These are phyloP conservation scores for Tuber calosporum DNA, from an alignment of 495 filamentous ascomycete species.

Conservation along the genomic window DNA sequence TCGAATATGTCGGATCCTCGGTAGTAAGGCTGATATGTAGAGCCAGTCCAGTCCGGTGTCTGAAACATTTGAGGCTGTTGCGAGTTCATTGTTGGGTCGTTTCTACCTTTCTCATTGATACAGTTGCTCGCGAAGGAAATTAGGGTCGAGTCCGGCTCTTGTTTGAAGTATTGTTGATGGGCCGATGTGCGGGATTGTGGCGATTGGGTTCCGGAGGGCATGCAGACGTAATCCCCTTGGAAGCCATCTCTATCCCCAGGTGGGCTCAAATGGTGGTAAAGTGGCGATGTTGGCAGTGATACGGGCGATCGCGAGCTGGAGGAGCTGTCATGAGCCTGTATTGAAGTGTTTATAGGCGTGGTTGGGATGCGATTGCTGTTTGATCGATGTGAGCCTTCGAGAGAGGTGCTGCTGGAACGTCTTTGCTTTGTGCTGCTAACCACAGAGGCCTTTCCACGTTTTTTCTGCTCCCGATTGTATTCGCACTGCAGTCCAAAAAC, in stretches of 20 bases:
- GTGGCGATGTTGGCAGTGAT: slow-evolving; percentile 29
- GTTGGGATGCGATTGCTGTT: not conserved
- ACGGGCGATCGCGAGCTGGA: slow-evolving; percentile 31
- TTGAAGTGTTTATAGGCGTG: slow-evolving; percentile 32
- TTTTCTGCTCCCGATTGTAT: slow-evolving; percentile 84
- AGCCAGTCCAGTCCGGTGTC: slow-evolving; percentile 23
- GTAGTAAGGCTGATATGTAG: slow-evolving; percentile 32
- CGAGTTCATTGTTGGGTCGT: slow-evolving; percentile 15
- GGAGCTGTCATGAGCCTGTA: slow-evolving; percentile 11
- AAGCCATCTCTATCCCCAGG: slow-evolving; percentile 1
- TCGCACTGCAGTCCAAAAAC: slow-evolving; percentile 84
- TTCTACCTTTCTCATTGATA: slow-evolving; percentile 29
- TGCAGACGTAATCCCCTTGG: slow-evolving; percentile 11
- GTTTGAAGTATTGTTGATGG: slow-evolving; percentile 20
- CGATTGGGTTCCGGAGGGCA: slow-evolving; percentile 17
- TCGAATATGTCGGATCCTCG: slow-evolving; percentile 34
- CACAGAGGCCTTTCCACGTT: slow-evolving; percentile 78
- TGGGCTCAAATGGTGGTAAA: slow-evolving; percentile 7
- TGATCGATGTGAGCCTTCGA: slow-evolving; percentile 26
- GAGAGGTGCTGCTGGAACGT: slow-evolving; percentile 20
- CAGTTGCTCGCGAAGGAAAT: slow-evolving; percentile 32
- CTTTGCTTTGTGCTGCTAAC: slow-evolving; percentile 31
- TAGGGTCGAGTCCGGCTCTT: slow-evolving; percentile 29
- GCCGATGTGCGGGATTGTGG: slow-evolving; percentile 5
- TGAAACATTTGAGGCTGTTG: slow-evolving; percentile 26